Evolutionary conservation across 2,329 filamentous ascomycete genomes (phyloP).

Genomic region (Ceratocystis diversiconidia): DNA sequence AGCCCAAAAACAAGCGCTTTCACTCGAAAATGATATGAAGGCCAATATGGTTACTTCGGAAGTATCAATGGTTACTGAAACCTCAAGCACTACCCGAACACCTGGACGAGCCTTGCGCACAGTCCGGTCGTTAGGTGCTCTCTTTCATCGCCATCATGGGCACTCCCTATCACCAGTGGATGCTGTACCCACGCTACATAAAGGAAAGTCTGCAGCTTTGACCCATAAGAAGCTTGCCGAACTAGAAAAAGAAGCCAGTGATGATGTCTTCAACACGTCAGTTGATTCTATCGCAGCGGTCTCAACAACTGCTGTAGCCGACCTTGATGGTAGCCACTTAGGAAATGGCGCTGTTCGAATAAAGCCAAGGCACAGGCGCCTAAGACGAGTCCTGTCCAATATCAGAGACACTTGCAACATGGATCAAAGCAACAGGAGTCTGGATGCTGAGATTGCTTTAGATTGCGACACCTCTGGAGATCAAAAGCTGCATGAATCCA

Average conservation of each 20-base stretch:
- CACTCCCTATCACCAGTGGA: background rate
- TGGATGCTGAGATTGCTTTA: background rate
- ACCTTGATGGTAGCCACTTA: background rate
- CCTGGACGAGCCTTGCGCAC: conserved; percentile 12
- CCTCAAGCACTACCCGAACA: background rate
- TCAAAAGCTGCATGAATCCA: background rate
- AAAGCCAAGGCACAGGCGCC: conserved; percentile 1
- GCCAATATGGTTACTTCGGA: background rate
- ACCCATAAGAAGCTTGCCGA: conserved; percentile 3
- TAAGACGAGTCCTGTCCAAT: conserved; percentile 14
- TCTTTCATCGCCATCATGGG: conserved; percentile 14
- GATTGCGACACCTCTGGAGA: background rate
- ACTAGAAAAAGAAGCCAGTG: background rate
- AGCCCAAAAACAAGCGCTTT: background rate
- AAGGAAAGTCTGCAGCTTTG: background rate
- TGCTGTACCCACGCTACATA: conserved; percentile 3
- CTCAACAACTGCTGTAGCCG: conserved; percentile 11
- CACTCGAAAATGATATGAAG: background rate
- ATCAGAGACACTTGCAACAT: conserved; percentile 3
- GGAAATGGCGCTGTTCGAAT: background rate
- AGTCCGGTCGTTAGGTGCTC: conserved; percentile 13
- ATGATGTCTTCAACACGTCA: conserved; percentile 1
- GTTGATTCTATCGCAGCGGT: conserved; percentile 6
- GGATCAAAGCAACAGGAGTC: background rate
- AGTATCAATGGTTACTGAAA: background rate